phyloP scores from a whole-genome alignment of 1,139 yeast genomes.

The Kodamaea plutei region DNA sequence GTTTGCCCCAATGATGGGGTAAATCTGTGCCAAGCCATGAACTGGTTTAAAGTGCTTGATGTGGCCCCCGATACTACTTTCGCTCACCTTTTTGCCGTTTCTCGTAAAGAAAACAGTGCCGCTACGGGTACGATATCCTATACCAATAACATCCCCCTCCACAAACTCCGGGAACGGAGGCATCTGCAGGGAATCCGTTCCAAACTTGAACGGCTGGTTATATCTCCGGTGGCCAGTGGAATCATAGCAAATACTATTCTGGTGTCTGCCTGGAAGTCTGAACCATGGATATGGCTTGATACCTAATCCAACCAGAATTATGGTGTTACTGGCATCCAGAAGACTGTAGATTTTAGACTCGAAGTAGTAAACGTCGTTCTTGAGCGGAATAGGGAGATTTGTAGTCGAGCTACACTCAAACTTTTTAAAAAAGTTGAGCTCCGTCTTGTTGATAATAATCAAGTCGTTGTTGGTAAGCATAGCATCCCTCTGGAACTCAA shows the following conservation, averaged over 20 bases:
- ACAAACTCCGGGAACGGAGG: conserved; percentile 45
- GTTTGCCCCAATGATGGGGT: conserved; percentile 52
- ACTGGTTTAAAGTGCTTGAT: conserved; percentile 42
- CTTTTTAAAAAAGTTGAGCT: conserved; percentile 66
- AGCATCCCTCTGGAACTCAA: conserved; percentile 80
- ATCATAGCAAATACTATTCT: conserved; percentile 48
- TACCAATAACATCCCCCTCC: conserved; percentile 64
- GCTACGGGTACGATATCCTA: conserved; percentile 57
- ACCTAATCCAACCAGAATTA: conserved; percentile 44
- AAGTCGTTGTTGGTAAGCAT: conserved; percentile 58
- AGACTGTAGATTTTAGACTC: conserved; percentile 64
- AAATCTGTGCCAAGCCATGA: conserved; percentile 36
- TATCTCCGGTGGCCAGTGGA: conserved; percentile 50
- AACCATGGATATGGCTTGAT: conserved; percentile 57
- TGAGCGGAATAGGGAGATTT: conserved; percentile 81
- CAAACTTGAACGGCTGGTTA: conserved; percentile 47
- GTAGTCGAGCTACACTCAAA: conserved; percentile 79
- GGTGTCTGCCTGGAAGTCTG: conserved; percentile 54
- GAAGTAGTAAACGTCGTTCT: conserved; percentile 86
- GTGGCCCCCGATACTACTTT: conserved; percentile 67
- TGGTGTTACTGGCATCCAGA: conserved; percentile 52
- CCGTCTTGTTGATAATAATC: conserved; percentile 66
- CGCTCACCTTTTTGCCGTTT: conserved; percentile 66
- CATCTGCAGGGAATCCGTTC: conserved; percentile 12
- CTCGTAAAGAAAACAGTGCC: conserved; percentile 67